phyloP scores from a whole-genome alignment of 1,284 basidiomycete genomes.

The Cryptococcus deneoformans region DNA sequence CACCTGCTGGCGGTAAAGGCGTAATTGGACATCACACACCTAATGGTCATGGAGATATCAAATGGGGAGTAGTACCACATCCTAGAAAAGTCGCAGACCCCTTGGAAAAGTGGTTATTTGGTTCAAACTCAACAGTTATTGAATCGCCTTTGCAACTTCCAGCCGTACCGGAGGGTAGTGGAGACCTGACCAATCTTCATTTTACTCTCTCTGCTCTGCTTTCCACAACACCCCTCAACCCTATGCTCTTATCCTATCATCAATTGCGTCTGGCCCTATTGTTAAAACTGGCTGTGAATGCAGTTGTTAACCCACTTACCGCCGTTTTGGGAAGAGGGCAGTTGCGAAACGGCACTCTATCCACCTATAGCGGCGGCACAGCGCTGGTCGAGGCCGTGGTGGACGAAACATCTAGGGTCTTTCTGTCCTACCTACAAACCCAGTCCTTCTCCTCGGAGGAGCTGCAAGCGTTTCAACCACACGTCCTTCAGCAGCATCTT shows the following conservation, averaged over 20 bases:
- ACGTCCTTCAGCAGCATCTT: slow-evolving; percentile 52
- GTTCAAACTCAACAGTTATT: no score
- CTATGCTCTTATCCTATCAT: slow-evolving; percentile 66
- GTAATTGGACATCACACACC: slow-evolving; percentile 64
- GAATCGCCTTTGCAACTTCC: neutral
- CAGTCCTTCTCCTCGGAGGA: slow-evolving; percentile 33
- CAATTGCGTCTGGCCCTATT: slow-evolving; percentile 70
- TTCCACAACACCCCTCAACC: slow-evolving; percentile 58
- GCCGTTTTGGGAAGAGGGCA: slow-evolving; percentile 61
- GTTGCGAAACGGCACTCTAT: slow-evolving; percentile 75
- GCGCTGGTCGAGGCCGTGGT: slow-evolving; percentile 2
- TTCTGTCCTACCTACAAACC: slow-evolving; percentile 42
- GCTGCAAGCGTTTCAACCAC: slow-evolving; percentile 31
- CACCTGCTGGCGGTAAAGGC: slow-evolving; percentile 9
- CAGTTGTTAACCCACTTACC: slow-evolving; percentile 83
- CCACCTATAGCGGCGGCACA: slow-evolving; percentile 43
- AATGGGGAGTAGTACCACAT: slow-evolving; percentile 78
- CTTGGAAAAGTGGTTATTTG: neutral
- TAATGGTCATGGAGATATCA: slow-evolving; percentile 59
- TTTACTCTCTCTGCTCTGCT: slow-evolving; percentile 67
- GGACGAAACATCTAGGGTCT: slow-evolving; percentile 62
- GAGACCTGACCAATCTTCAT: slow-evolving; percentile 54
- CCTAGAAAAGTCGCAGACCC: neutral
- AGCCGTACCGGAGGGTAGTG: slow-evolving; percentile 4
- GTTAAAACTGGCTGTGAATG: slow-evolving; percentile 80